phyloP scores from a whole-genome alignment of 2,329 filamentous ascomycete species.

The Tolypocladium capitatum region DNA sequence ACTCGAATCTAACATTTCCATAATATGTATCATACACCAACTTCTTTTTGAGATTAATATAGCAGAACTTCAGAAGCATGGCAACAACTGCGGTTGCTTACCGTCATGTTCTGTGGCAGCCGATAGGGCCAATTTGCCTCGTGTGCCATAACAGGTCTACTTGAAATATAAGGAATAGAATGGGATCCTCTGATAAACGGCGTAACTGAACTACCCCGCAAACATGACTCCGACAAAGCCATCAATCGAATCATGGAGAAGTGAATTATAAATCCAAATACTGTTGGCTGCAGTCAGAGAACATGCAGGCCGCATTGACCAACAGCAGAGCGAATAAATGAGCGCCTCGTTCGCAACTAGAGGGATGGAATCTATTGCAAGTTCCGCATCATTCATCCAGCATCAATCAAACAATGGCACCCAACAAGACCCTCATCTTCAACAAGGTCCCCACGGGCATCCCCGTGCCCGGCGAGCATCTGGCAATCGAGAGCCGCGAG shows the following conservation, averaged over 20 bases:
- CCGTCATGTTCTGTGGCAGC: too few species aligned
- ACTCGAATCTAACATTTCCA: too few species aligned
- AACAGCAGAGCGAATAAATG: background rate
- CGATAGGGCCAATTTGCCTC: too few species aligned
- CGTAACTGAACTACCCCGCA: too few species aligned
- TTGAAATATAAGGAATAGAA: too few species aligned
- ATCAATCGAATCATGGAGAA: background rate
- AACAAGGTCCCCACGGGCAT: conserved; percentile 52
- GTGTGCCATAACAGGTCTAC: too few species aligned
- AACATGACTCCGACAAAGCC: background rate
- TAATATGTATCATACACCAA: too few species aligned
- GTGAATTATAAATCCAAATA: background rate
- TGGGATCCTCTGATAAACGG: too few species aligned
- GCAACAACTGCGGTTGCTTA: too few species aligned
- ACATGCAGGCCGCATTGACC: background rate
- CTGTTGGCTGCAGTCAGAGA: background rate
- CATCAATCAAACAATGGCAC: conserved; percentile 15
- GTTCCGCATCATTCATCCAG: background rate
- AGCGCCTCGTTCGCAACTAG: background rate
- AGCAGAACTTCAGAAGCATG: too few species aligned
- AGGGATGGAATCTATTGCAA: too few species aligned
- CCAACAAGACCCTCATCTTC: conserved; percentile 66
- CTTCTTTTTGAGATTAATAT: too few species aligned
- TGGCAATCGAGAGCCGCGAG: conserved; percentile 50
- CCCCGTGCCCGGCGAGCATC: conserved; percentile 58